A percentile compares a stretch with the other conserved stretches of the same genome.
Evolutionary conservation across 495 filamentous ascomycete genomes (phyloP).

Genomic region (Podospora appendiculata): DNA sequence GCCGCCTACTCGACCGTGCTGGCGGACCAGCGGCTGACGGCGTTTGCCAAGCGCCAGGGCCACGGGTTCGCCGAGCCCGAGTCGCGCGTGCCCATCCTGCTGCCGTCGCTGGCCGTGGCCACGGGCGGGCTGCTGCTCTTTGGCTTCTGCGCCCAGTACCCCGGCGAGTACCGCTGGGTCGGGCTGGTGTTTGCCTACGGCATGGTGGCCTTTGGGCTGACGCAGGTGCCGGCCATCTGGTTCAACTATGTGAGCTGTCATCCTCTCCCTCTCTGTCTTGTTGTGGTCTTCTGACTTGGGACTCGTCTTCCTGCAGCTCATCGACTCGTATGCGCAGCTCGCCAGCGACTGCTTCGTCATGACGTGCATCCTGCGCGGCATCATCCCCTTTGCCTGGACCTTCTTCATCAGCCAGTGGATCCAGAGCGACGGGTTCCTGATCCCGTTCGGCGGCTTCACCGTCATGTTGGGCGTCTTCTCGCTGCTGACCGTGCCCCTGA

Average conservation of each 20-base stretch:
- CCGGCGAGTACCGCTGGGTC: slow-evolving; percentile 13
- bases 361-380: slow-evolving; percentile 20
- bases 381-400: slow-evolving; percentile 23
- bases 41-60: slow-evolving; percentile 5
- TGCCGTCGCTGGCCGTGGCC: slow-evolving; percentile 16
- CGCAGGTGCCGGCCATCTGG: slow-evolving; percentile 22
- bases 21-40: slow-evolving; percentile 12
- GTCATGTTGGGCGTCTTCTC: slow-evolving; percentile 20
- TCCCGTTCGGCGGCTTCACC: slow-evolving; percentile 20
- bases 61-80: slow-evolving; percentile 22
- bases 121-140: slow-evolving; percentile 22
- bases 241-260: slow-evolving; percentile 23
- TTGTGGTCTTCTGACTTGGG: no score
- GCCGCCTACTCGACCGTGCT: slow-evolving; percentile 7
- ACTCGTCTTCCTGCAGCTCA: slow-evolving; percentile 12
- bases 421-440: slow-evolving; percentile 11
- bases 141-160: slow-evolving; percentile 22
- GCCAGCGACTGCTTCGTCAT: slow-evolving; percentile 29
- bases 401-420: slow-evolving; percentile 23
- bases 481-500: slow-evolving; percentile 16
- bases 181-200: slow-evolving; percentile 22
- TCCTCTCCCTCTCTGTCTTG: neutral
- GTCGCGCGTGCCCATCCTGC: slow-evolving; percentile 15
- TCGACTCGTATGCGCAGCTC: slow-evolving; percentile 23
- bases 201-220: slow-evolving; percentile 23